Evolutionary conservation across 768 basidiomycete species (phyloP), one percentile per base, ranked within the genome.

Genomic region (Auriscalpium orientale): DNA sequence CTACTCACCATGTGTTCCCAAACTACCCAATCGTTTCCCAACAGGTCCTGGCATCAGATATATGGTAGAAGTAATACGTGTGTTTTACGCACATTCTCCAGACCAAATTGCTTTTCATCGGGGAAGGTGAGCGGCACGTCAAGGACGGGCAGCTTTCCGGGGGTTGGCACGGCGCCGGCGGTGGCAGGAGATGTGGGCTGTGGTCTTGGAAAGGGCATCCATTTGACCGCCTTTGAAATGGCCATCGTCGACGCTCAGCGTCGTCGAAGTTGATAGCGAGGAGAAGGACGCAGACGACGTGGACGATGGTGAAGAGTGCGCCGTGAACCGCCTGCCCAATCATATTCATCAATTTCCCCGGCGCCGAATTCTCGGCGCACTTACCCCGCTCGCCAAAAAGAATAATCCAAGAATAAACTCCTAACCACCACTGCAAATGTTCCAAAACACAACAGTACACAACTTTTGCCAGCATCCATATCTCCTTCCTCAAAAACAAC

Each of bases 41-140:
- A 40, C 20, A 28, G 48, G 34, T 49, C 7, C 18, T 43, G 28
- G 48, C 18, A n/a, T 50, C 9, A 37, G 51, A 21, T 28, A 58
- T 37, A 56, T 59, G 35, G 55, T 49, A 33, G 54, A 43, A 22
- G 53, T 40, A 53, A 56, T 36, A 50, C 12, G 28, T 3, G 28
- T 28, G 20, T 47, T 46, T 22, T 18, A 81, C 93, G 66, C 70
- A 95, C 93, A 70, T 98, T 98, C 78, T 97, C 95, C 53, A 97
- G 76, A n/a, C 95, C 95, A 76, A 95, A 95, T 67, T 84, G 87
- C 78, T 93, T 92, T 56, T 80, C 81, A 71, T 90, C 88, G 56
- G 89, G 82, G 15, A 81, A 75, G 49, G 77, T 74, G 58, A 74
- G 53, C 37, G 64, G 56, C 34, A 65, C 60, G 16, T 54, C 53